phyloP scores from a whole-genome alignment of 345 rosid species.

The Reutealis trisperma region DNA sequence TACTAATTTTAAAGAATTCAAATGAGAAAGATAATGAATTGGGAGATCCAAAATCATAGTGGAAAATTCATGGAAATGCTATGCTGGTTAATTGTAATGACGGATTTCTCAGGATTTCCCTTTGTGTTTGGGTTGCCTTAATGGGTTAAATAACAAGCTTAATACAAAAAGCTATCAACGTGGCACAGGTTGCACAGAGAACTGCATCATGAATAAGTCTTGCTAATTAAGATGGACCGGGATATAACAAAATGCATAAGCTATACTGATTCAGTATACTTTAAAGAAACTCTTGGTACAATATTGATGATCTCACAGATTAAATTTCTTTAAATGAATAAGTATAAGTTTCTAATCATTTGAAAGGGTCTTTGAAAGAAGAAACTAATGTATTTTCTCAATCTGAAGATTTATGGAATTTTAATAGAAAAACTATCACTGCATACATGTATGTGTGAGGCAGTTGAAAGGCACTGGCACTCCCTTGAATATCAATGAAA shows the following conservation, averaged over 20 bases:
- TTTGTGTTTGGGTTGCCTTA: neutral
- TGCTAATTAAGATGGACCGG: neutral
- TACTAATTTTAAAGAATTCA: neutral
- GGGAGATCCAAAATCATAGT: neutral
- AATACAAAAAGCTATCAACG: neutral
- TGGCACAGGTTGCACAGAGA: neutral
- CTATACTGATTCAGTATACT: no score
- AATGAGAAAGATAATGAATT: neutral
- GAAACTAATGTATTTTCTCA: neutral
- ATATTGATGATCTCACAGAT: no score
- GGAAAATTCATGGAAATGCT: neutral
- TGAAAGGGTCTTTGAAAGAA: neutral
- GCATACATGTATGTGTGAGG: neutral
- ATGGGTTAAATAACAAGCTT: neutral
- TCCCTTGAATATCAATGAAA: neutral
- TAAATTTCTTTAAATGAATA: neutral
- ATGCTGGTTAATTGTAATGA: neutral
- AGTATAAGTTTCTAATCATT: neutral
- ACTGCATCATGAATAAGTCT: neutral
- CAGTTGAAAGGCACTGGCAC: neutral
- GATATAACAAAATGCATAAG: neutral
- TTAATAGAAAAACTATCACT: neutral
- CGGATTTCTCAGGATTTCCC: neutral
- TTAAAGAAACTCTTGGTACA: no score
- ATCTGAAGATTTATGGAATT: neutral